Conservation (phyloP, 2,329 filamentous ascomycete species). For the Cladorrhinum sp. region DNA sequence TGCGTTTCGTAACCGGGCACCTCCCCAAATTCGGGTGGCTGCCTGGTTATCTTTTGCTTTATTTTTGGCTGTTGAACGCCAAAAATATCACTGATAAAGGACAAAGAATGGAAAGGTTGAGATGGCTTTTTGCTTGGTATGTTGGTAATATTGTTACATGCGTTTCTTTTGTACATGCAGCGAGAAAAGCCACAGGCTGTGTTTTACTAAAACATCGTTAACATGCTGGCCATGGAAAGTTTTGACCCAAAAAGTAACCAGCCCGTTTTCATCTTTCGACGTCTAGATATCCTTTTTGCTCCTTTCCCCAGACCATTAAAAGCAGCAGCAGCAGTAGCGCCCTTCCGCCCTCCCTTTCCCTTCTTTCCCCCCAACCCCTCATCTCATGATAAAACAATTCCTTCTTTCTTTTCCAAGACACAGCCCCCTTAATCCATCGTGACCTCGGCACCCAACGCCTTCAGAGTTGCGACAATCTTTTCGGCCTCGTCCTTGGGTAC, state of each 20-base stretch:
- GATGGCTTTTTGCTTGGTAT: conserved; percentile 12
- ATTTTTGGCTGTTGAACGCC: too few relatives aligned
- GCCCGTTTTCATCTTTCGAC: conserved; percentile 6
- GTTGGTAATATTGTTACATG: conserved; percentile 28
- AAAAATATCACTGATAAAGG: too few relatives aligned
- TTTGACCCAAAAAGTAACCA: neutral
- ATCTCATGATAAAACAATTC: conserved; percentile 10
- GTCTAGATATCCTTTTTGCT: conserved; percentile 5
- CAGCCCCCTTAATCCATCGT: conserved; percentile 74
- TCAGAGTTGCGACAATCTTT: conserved; percentile 93
- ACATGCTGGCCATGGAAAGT: conserved; percentile 12
- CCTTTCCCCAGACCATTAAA: conserved; percentile 9
- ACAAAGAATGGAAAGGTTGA: neutral
- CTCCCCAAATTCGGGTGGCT: neutral
- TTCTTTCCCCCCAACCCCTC: conserved; percentile 11
- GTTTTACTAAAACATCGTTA: conserved; percentile 13
- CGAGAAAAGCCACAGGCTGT: conserved; percentile 17
- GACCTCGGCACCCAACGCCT: conserved; percentile 85
- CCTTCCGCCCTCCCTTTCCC: conserved; percentile 26
- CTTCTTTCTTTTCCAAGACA: neutral
- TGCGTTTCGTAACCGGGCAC: neutral
- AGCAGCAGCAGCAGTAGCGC: neutral
- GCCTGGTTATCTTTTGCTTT: neutral
- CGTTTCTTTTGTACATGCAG: conserved; percentile 26
- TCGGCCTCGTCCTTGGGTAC: conserved; percentile 98